phyloP scores from a whole-genome alignment of 139 green algal species.

The Astrephomene gubernaculifera region DNA sequence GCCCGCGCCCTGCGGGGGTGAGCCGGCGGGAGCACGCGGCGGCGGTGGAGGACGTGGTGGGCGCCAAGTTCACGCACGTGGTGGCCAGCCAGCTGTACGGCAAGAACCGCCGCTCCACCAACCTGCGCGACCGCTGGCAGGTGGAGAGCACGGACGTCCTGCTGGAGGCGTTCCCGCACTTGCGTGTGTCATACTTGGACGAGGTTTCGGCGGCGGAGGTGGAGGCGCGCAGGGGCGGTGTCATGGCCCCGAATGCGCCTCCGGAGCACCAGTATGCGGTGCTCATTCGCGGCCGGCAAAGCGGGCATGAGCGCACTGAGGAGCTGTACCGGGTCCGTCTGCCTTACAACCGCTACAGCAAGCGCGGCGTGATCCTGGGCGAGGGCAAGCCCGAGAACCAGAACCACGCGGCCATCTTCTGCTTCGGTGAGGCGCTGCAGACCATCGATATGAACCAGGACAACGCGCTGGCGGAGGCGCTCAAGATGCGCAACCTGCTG shows the following conservation, averaged over 20 bases:
- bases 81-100: too few relatives aligned
- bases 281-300: slow-evolving; percentile 12
- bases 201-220: neutral
- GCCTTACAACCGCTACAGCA: slow-evolving; percentile 61
- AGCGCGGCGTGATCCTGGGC: slow-evolving; percentile 65
- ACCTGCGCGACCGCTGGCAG: too few relatives aligned
- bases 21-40: too few relatives aligned
- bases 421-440: slow-evolving; percentile 77
- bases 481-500: too few relatives aligned
- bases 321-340: slow-evolving; percentile 69
- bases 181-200: too few relatives aligned
- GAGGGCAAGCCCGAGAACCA: slow-evolving; percentile 92
- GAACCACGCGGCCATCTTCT: slow-evolving; percentile 84
- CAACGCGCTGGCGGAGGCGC: too few relatives aligned
- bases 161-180: too few relatives aligned
- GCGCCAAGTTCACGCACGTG: too few relatives aligned
- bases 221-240: neutral
- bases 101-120: too few relatives aligned
- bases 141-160: too few relatives aligned
- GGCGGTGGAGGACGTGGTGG: too few relatives aligned
- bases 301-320: slow-evolving; percentile 1
- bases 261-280: slow-evolving; percentile 14
- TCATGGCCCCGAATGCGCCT: neutral
- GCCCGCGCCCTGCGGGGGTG: too few relatives aligned
- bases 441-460: slow-evolving; percentile 93